Conservation (phyloP, 208 protist genomes). For the Leishmania lainsoni region DNA sequence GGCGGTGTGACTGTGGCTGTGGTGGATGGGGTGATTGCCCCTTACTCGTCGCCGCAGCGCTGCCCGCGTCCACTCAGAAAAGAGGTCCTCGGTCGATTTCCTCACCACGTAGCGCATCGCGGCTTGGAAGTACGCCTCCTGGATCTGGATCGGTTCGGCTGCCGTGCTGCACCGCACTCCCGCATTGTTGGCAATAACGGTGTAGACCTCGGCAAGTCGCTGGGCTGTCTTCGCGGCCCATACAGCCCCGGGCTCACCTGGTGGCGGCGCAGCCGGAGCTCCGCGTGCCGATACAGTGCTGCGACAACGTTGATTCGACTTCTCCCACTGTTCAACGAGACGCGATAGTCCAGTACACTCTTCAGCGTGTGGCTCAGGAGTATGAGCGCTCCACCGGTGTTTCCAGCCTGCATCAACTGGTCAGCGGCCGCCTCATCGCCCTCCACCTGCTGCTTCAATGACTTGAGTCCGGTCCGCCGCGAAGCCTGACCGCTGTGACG, state of each 20-base stretch:
- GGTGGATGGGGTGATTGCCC: background rate
- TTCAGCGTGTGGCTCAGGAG: conserved; percentile 16
- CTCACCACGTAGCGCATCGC: conserved; percentile 43
- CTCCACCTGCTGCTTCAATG: conserved; percentile 10
- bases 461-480: background rate
- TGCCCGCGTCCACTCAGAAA: conserved; percentile 26
- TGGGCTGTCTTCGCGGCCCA: conserved; percentile 35
- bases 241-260: conserved; percentile 1
- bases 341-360: background rate
- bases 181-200: conserved; percentile 57
- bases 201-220: conserved; percentile 50
- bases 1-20: background rate
- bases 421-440: conserved; percentile 3
- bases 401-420: conserved; percentile 11
- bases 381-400: conserved; percentile 11
- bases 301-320: background rate
- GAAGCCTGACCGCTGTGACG: background rate
- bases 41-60: background rate
- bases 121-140: conserved; percentile 49
- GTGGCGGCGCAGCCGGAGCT: background rate
- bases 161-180: conserved; percentile 51
- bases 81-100: conserved; percentile 15
- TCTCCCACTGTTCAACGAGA: too few relatives aligned
- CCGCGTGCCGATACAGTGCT: background rate
- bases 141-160: conserved; percentile 43